These are phyloP conservation scores for Guillardia theta DNA, from an alignment of 78 protist genomes.

Conservation along the genomic window DNA sequence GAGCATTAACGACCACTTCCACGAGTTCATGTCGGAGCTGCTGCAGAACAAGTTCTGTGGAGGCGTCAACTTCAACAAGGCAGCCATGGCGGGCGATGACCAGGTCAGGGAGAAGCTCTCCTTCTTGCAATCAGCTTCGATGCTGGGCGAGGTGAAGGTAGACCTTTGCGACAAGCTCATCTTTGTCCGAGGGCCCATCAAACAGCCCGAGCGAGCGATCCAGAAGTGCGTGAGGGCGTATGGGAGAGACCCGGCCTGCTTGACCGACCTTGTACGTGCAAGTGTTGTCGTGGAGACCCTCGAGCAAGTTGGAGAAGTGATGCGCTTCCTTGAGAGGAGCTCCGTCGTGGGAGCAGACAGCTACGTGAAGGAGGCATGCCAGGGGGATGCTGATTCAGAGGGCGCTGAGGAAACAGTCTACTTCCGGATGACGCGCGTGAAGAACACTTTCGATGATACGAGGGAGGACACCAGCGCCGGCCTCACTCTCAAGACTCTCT, in stretches of 20 bases:
- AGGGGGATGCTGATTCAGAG: too few relatives aligned
- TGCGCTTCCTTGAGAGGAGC: background rate
- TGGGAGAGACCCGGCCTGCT: background rate
- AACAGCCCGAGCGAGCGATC: background rate
- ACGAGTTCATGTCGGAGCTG: background rate
- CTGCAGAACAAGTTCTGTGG: background rate
- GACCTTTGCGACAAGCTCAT: too few relatives aligned
- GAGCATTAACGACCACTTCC: background rate
- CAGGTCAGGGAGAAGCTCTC: background rate
- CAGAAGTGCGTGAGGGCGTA: background rate
- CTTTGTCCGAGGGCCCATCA: background rate
- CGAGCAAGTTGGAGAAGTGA: background rate
- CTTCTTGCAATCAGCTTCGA: background rate
- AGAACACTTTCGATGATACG: background rate
- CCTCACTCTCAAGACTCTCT: background rate
- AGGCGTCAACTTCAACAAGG: too few relatives aligned
- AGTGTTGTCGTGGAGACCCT: background rate
- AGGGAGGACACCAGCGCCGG: too few relatives aligned
- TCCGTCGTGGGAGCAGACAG: background rate
- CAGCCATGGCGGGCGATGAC: too few relatives aligned
- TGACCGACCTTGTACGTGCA: background rate
- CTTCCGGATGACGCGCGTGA: background rate
- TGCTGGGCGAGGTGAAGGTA: too few relatives aligned
- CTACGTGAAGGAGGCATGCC: too few relatives aligned
- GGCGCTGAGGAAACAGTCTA: background rate